Percentiles rank a stretch among this genome's conserved stretches.
Evolutionary conservation across 331 rosid species (phyloP).

Genomic region (Prunus yedoensis): DNA sequence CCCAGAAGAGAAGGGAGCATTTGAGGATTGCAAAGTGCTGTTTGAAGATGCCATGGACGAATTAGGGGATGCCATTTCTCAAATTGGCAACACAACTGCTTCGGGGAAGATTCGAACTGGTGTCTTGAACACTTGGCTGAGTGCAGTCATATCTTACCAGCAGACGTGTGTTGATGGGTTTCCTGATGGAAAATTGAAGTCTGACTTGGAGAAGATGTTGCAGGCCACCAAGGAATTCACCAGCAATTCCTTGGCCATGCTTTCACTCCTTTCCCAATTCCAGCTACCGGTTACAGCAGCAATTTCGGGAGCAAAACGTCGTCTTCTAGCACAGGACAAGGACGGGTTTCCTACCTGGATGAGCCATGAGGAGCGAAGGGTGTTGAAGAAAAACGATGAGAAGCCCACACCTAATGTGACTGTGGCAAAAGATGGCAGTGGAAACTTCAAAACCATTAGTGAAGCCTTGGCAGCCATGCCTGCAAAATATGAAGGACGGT

Average conservation of each 20-base stretch:
- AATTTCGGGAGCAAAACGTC: slow-evolving; percentile 21
- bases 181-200: slow-evolving; percentile 54
- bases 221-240: slow-evolving; percentile 45
- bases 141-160: slow-evolving; percentile 80
- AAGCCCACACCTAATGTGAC: slow-evolving; percentile 70
- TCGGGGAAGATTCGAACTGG: slow-evolving; percentile 27
- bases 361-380: slow-evolving; percentile 44
- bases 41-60: slow-evolving; percentile 57
- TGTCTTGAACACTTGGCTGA: slow-evolving; percentile 71
- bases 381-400: slow-evolving; percentile 47
- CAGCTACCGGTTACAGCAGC: not conserved
- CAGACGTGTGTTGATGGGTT: slow-evolving; percentile 80
- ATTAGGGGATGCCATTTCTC: slow-evolving; percentile 29
- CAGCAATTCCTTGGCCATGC: slow-evolving; percentile 78
- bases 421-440: slow-evolving; percentile 78
- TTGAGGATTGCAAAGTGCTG: slow-evolving; percentile 65
- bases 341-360: slow-evolving; percentile 66
- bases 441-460: slow-evolving; percentile 60
- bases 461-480: slow-evolving; percentile 67
- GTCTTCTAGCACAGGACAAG: slow-evolving; percentile 33
- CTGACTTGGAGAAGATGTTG: slow-evolving; percentile 32
- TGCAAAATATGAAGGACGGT: slow-evolving; percentile 61
- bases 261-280: slow-evolving; percentile 36
- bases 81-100: not conserved
- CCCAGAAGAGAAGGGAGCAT: slow-evolving; percentile 55